phyloP scores from a whole-genome alignment of 78 protist species.

The Chrysochromulina parva region DNA sequence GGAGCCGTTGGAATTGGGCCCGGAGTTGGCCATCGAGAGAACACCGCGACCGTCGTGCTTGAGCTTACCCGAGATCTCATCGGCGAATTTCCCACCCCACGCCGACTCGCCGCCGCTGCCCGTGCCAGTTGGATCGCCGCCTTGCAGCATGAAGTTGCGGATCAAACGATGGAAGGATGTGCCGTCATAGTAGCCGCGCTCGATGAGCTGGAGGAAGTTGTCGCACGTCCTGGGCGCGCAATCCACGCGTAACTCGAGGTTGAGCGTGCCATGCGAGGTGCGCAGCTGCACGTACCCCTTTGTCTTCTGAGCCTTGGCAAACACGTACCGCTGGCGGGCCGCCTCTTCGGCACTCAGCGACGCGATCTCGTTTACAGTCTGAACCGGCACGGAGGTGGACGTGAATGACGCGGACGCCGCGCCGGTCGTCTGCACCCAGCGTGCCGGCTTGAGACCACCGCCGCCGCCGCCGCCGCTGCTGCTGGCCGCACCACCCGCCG shows the following conservation, averaged over 20 bases:
- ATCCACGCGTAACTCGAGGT: not conserved
- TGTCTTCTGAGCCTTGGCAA: not conserved
- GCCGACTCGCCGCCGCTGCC: constrained; percentile 49
- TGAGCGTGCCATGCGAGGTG: constrained; percentile 6
- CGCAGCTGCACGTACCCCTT: constrained; percentile 18
- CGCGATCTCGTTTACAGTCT: not conserved
- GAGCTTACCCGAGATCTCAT: constrained; percentile 28
- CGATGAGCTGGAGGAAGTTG: constrained; percentile 6
- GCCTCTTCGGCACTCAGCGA: not conserved
- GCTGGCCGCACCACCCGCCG: no score
- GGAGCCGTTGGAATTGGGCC: constrained; percentile 10
- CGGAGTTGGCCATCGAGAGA: constrained; percentile 50
- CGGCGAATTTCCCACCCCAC: constrained; percentile 22
- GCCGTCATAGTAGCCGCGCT: constrained; percentile 41
- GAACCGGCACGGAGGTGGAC: not conserved
- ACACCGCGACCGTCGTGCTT: constrained; percentile 30
- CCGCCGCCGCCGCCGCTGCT: no score
- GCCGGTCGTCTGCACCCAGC: constrained; percentile 20
- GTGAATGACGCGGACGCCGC: not conserved
- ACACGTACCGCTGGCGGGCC: not conserved
- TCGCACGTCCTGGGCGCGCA: constrained; percentile 40
- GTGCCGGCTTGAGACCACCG: not conserved
- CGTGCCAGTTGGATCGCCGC: constrained; percentile 57
- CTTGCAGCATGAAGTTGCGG: constrained; percentile 45
- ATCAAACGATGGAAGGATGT: constrained; percentile 37